Conservation (phyloP, 345 rosid genomes). For the Gossypium raimondii region DNA sequence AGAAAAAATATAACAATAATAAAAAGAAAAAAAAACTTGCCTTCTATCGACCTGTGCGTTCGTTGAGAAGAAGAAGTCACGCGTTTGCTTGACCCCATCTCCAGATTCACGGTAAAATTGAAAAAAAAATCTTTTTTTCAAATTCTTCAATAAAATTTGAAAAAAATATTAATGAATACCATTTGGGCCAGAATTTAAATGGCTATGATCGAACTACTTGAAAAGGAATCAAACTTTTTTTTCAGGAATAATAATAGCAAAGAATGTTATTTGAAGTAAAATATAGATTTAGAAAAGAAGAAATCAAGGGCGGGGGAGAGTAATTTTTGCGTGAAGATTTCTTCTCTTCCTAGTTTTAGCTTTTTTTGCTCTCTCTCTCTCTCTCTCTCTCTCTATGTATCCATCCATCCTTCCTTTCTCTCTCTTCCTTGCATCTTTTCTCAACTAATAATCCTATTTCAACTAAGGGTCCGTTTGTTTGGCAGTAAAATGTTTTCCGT, state of each 20-base stretch:
- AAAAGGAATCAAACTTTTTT: not conserved
- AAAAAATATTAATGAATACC: not conserved
- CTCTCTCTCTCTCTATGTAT: not conserved
- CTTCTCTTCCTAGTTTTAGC: not conserved
- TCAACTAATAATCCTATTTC: too few relatives aligned
- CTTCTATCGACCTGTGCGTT: slow-evolving; percentile 22
- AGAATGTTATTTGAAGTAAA: not conserved
- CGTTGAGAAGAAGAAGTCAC: slow-evolving; percentile 28
- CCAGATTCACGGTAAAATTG: not conserved
- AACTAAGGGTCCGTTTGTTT: too few relatives aligned
- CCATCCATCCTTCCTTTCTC: too few relatives aligned
- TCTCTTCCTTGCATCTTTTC: too few relatives aligned
- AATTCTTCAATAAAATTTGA: not conserved
- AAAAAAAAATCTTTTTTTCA: too few relatives aligned
- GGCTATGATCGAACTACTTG: not conserved
- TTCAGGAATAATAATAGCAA: not conserved
- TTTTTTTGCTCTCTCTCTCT: not conserved
- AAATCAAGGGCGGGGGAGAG: not conserved
- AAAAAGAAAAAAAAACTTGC: slow-evolving; percentile 12
- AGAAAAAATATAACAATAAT: not conserved
- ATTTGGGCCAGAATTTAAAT: not conserved
- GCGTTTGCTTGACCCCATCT: slow-evolving; percentile 31
- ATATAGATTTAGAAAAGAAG: not conserved
- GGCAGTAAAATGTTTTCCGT: too few relatives aligned
- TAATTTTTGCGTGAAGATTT: not conserved